These are phyloP conservation scores for Isabelozyma heimii DNA, from an alignment of 805 yeast species.

Conservation along the genomic window DNA sequence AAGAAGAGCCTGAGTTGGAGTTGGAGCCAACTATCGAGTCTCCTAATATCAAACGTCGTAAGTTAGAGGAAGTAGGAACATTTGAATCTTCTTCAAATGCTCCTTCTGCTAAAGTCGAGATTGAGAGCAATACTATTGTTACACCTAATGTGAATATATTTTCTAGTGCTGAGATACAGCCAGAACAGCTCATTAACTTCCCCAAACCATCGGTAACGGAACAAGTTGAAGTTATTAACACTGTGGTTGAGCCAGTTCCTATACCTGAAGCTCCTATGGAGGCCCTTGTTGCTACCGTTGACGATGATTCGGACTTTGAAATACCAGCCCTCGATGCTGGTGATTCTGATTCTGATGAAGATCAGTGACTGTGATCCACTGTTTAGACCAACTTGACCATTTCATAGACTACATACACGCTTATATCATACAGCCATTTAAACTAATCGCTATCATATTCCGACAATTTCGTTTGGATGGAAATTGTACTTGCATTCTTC, in stretches of 20 bases:
- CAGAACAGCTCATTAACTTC: neutral
- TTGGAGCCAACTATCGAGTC: conserved; percentile 35
- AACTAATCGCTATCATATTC: no score
- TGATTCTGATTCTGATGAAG: conserved; percentile 40
- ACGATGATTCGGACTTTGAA: conserved; percentile 45
- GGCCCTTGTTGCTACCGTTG: neutral
- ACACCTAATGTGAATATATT: neutral
- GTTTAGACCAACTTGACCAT: no score
- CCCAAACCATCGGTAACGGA: neutral
- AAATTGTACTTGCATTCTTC: no score
- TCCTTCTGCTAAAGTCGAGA: neutral
- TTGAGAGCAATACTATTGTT: neutral
- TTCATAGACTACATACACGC: neutral
- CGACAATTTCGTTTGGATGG: no score
- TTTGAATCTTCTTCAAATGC: neutral
- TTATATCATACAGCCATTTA: neutral
- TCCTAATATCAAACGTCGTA: conserved; percentile 28
- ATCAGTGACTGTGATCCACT: conserved; percentile 10
- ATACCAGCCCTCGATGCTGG: conserved; percentile 47
- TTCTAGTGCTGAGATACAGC: neutral
- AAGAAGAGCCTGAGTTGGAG: conserved; percentile 27
- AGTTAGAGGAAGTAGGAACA: neutral
- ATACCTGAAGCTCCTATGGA: neutral
- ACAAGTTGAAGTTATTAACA: neutral
- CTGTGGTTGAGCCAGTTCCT: neutral